Evolutionary conservation across 768 basidiomycete species (phyloP), one percentile per base, ranked within the genome.

Genomic region (Peribolospora baueri): DNA sequence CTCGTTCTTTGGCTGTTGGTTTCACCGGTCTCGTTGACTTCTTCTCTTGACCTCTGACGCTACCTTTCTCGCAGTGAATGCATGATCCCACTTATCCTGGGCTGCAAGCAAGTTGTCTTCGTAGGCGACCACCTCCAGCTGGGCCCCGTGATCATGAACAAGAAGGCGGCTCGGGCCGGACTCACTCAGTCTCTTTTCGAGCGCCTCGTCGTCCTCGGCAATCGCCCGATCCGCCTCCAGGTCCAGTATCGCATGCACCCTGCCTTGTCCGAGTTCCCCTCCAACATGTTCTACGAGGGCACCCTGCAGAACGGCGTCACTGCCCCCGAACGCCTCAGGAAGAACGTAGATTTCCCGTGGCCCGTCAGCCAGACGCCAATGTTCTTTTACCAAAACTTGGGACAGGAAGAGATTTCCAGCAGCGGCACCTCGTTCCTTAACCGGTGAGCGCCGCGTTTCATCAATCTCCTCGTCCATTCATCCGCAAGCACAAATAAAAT

Each of bases 161-260:
- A 98, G 77, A 97, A 98, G 65, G 93, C 93, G 0, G 91, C 93
- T 2, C 84, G 88, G n/a, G 93, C 93, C 4, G 93, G 93, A 14
- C 76, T 98, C 45, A 95, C 90, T 0, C 93, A 97, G 65, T 98
- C 93, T 0, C 79, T 98, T 14, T 98, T 98, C 62, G 93, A 98
- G 66, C 82, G 93, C 48, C 80, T 98, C 50, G 88, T 98, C 59
- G 75, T 95, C 48, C 80, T 97, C 56, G 80, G 81, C 41, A 98
- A 98, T 68, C 77, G 88, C 39, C 93, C 93, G 25, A 98, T 98
- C 64, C 87, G 93, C 54, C 78, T 98, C 39, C 91, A 97, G 70
- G 93, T 98, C 39, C 93, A 98, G 69, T 98, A 98, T 65, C 90
- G 93, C 68, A 98, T 98, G 93, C 93, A 98, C 66, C 93, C 93